Conservation (phyloP, 2,329 filamentous ascomycete genomes). For the Sphaerostilbella broomeana region DNA sequence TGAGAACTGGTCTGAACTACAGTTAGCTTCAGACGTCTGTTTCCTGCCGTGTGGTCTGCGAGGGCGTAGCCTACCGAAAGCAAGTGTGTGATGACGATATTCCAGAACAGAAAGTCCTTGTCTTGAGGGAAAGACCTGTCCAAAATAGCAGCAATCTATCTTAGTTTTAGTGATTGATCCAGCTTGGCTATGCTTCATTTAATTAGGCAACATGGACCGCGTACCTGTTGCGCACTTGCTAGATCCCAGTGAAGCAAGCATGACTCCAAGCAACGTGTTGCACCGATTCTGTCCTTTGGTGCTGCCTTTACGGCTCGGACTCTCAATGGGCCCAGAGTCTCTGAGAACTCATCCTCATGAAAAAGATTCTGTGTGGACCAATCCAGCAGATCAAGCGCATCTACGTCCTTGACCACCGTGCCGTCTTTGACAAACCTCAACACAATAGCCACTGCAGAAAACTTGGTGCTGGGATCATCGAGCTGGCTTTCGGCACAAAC, state of each 20-base stretch:
- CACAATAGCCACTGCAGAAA: slow-evolving; percentile 37
- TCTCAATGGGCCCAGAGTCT: slow-evolving; percentile 45
- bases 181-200: too few relatives aligned
- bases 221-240: slow-evolving; percentile 50
- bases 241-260: slow-evolving; percentile 52
- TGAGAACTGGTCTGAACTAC: slow-evolving; percentile 38
- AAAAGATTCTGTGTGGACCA: slow-evolving; percentile 41
- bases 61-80: slow-evolving; percentile 41
- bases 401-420: slow-evolving; percentile 41
- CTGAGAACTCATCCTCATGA: slow-evolving; percentile 35
- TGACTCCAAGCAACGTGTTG: slow-evolving; percentile 41
- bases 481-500: slow-evolving; percentile 46
- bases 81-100: slow-evolving; percentile 47
- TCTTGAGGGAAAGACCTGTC: slow-evolving; percentile 46
- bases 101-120: slow-evolving; percentile 46
- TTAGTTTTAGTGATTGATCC: neutral
- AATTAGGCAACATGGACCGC: too few relatives aligned
- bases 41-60: neutral
- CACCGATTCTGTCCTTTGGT: slow-evolving; percentile 39
- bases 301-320: slow-evolving; percentile 46
- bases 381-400: slow-evolving; percentile 48
- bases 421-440: slow-evolving; percentile 42
- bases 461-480: slow-evolving; percentile 42
- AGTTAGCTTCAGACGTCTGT: neutral
- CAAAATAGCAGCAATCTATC: slow-evolving; percentile 47